Evolutionary conservation across 169 alveolate genomes (phyloP).

Genomic region (Plasmodium vinckei): DNA sequence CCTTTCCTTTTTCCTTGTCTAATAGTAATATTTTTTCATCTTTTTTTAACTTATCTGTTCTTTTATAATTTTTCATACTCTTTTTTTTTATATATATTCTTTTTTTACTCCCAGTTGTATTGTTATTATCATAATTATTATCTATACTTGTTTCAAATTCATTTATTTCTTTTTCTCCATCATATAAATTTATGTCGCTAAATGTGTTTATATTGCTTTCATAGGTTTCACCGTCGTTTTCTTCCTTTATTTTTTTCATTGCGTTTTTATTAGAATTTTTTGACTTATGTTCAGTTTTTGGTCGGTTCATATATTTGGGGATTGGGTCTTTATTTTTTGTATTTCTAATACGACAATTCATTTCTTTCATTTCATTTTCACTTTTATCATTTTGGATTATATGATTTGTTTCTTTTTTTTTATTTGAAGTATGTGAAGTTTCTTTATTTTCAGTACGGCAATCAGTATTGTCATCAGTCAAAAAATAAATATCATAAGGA

Average conservation of each 20-base stretch:
- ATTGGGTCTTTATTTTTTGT: constrained; percentile 20
- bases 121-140: neutral
- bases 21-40: neutral
- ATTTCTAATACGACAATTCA: constrained; percentile 4
- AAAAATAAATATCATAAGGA: constrained; percentile 11
- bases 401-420: neutral
- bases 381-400: neutral
- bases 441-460: neutral
- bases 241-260: neutral
- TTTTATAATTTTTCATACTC: neutral
- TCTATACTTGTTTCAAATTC: too few relatives aligned
- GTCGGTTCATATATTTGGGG: constrained; percentile 24
- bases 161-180: neutral
- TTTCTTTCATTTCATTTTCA: constrained; percentile 3
- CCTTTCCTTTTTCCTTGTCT: neutral
- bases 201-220: neutral
- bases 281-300: constrained; percentile 29
- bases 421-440: constrained; percentile 11
- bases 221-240: neutral
- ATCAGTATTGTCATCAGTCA: constrained; percentile 48
- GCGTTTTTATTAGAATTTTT: neutral
- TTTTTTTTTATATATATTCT: neutral
- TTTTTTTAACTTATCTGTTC: neutral
- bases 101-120: neutral
- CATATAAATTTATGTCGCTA: neutral